A percentile compares a stretch with the other conserved stretches of the same genome.
These are phyloP conservation scores for Syzygium syzygioides DNA, from an alignment of 441 rosid species.

Conservation along the genomic window DNA sequence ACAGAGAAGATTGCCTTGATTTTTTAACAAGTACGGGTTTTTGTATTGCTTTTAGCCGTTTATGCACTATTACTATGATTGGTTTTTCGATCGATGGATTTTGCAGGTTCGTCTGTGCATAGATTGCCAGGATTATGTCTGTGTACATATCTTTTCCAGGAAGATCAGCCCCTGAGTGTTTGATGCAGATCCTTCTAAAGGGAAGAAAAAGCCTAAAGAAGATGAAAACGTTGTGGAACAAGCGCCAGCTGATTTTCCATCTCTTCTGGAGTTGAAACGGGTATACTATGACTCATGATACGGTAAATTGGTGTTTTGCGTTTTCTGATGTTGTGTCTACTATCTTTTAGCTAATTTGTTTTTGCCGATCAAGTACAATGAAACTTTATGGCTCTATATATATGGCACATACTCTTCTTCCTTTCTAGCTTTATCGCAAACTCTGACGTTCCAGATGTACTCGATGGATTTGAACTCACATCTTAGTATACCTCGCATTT, in stretches of 20 bases:
- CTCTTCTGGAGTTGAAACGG: constrained; percentile 73
- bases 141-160: constrained; percentile 91
- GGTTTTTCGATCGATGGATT: background rate
- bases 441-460: no score
- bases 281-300: constrained; percentile 86
- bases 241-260: constrained; percentile 91
- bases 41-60: background rate
- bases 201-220: constrained; percentile 93
- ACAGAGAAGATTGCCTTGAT: constrained; percentile 96
- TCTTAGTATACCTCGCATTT: background rate
- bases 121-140: constrained; percentile 82
- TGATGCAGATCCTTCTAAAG: constrained; percentile 66
- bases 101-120: constrained; percentile 82
- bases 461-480: background rate
- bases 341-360: background rate
- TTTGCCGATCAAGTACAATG: background rate
- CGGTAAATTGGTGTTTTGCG: constrained; percentile 28
- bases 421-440: background rate
- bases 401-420: background rate
- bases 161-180: constrained; percentile 95
- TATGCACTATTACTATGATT: background rate
- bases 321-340: background rate
- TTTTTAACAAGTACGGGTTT: constrained; percentile 71
- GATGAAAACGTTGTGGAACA: constrained; percentile 77
- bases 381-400: background rate